Evolutionary conservation across 441 rosid species (phyloP), one percentile per base, ranked within the genome.

Genomic region (Croton setiger): DNA sequence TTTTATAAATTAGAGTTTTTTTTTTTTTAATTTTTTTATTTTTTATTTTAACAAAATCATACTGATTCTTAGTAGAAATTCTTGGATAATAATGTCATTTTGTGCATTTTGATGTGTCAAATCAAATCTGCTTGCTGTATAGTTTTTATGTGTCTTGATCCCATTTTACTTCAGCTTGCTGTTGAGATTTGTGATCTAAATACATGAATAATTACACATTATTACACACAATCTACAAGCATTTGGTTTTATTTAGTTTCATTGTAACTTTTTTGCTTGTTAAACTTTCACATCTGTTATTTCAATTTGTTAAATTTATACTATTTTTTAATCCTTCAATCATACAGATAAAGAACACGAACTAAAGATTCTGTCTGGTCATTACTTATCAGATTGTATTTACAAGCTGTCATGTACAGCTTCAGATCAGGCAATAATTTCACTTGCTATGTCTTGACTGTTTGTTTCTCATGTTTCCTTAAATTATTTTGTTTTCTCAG

Each of bases 401-500:
- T 60, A 10, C 51, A 39, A 43, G n/a, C n/a, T n/a, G n/a, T n/a
- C n/a, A n/a, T n/a, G n/a, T n/a, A n/a, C n/a, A n/a, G n/a, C n/a
- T n/a, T n/a, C n/a, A n/a, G 18, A 13, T 12, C 41, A 35, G 36
- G 39, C 8, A 6, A 62, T 39, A 11, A 20, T 63, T 35, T 53
- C 45, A 14, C 41, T 59, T 14, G 55, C 43, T 52, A 1, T 64
- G 12, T 17, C 11, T 33, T 54, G 37, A 51, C 21, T 14, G 18
- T 33, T 9, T 55, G 11, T 23, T 17, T 62, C 35, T 45, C 49
- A 15, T 58, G 39, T 17, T 63, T 55, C 31, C 31, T 35, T 63
- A 49, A 63, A 61, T 64, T 74, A 33, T 49, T 77, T 7, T 72
- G 56, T 77, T 67, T 70, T 76, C 67, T 55, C 76, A 93, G 98